A percentile compares a stretch with the other conserved stretches of the same genome.
phyloP scores from a whole-genome alignment of 179 eudicot genomes.

The Beta corolliflora region DNA sequence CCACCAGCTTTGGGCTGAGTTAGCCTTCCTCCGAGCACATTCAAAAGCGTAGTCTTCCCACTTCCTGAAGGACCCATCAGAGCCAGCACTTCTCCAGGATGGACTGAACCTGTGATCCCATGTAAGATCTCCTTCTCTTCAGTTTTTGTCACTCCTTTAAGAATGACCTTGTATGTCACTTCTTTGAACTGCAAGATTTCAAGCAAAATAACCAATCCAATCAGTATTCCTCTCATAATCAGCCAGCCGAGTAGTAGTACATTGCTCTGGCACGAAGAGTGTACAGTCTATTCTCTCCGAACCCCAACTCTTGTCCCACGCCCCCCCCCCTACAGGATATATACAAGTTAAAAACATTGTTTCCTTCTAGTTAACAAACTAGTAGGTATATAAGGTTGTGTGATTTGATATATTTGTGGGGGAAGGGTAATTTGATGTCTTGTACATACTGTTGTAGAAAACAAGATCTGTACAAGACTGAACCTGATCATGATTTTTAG shows the following conservation, averaged over 20 bases:
- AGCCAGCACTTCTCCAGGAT: constrained; percentile 90
- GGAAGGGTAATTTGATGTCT: constrained; percentile 39
- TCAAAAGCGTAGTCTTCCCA: constrained; percentile 83
- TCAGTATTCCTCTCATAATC: constrained; percentile 7
- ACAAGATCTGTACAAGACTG: constrained; percentile 67
- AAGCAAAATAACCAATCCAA: neutral
- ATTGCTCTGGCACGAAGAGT: neutral
- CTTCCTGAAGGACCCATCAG: constrained; percentile 98
- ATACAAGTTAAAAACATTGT: neutral
- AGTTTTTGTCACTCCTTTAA: constrained; percentile 61
- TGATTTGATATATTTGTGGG: neutral
- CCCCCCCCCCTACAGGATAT: neutral
- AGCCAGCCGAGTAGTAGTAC: neutral
- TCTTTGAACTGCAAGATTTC: constrained; percentile 74
- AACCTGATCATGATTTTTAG: constrained; percentile 56
- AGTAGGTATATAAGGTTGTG: neutral
- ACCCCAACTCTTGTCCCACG: neutral
- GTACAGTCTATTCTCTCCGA: too few relatives aligned
- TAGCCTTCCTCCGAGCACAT: constrained; percentile 82
- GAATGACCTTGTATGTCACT: constrained; percentile 68
- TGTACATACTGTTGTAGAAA: constrained; percentile 54
- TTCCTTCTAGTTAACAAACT: neutral
- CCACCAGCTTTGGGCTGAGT: constrained; percentile 48
- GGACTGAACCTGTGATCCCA: constrained; percentile 77
- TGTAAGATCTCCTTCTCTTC: constrained; percentile 69